These are phyloP conservation scores for Malus asiatica DNA, from an alignment of 306 rosid species.

Conservation along the genomic window DNA sequence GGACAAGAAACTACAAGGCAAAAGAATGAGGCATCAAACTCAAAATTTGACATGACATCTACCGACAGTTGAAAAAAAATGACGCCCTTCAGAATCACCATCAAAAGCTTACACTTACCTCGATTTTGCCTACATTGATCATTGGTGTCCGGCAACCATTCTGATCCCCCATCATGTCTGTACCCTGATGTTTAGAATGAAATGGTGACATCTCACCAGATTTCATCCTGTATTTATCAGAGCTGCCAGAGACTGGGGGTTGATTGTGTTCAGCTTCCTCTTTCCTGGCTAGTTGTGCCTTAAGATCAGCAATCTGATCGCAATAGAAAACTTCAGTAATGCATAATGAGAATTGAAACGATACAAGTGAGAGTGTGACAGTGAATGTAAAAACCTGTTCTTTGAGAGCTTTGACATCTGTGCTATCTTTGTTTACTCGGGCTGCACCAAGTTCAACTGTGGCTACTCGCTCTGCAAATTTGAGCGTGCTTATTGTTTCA, in stretches of 20 bases:
- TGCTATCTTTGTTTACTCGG: conserved; percentile 71
- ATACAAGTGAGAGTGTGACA: not conserved
- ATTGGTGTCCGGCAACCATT: conserved; percentile 43
- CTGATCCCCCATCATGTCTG: conserved; percentile 32
- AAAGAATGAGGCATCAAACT: not conserved
- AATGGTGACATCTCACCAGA: conserved; percentile 52
- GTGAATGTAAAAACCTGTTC: conserved; percentile 57
- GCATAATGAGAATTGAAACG: not conserved
- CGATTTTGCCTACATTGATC: conserved; percentile 48
- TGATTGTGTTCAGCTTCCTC: conserved; percentile 40
- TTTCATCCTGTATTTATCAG: conserved; percentile 46
- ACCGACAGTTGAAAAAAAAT: not conserved
- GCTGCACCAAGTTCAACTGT: conserved; percentile 97
- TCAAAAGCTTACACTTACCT: conserved; percentile 27
- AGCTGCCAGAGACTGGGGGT: conserved; percentile 42
- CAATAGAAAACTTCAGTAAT: conserved; percentile 6
- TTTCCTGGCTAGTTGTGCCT: conserved; percentile 69
- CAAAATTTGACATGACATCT: not conserved
- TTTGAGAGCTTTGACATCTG: conserved; percentile 86
- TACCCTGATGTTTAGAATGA: conserved; percentile 30
- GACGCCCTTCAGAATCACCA: not conserved
- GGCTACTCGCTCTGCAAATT: conserved; percentile 95
- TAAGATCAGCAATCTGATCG: conserved; percentile 64
- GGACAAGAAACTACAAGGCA: not conserved
- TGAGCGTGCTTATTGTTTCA: conserved; percentile 86